Conservation (phyloP, 106 monocot genomes). For the Dioscorea alata region DNA sequence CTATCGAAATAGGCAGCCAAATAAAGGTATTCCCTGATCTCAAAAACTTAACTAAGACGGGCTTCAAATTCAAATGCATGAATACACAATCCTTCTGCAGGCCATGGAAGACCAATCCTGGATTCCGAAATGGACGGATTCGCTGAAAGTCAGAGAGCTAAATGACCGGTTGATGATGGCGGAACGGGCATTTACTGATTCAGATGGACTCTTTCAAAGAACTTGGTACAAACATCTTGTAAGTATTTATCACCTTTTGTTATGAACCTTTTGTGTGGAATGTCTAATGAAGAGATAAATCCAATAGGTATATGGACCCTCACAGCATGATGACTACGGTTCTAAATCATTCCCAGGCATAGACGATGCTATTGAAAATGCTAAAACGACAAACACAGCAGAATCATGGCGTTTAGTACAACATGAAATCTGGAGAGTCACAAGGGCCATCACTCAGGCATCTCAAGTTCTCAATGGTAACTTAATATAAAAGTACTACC, state of each 20-base stretch:
- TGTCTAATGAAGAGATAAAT: neutral
- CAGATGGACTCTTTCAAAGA: slow-evolving; percentile 47
- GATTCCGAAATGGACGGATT: slow-evolving; percentile 28
- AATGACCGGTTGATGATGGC: slow-evolving; percentile 79
- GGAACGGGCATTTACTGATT: slow-evolving; percentile 63
- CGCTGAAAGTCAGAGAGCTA: slow-evolving; percentile 40
- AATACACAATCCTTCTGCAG: slow-evolving; percentile 14
- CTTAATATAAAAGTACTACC: slow-evolving; percentile 22
- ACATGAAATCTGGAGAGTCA: slow-evolving; percentile 58
- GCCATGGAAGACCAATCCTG: slow-evolving; percentile 27
- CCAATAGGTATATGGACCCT: slow-evolving; percentile 60
- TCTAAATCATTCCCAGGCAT: slow-evolving; percentile 67
- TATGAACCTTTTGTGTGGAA: neutral
- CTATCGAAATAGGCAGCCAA: slow-evolving; percentile 34
- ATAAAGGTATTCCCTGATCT: slow-evolving; percentile 33
- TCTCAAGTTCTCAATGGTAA: slow-evolving; percentile 41
- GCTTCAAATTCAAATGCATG: neutral
- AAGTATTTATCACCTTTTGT: neutral
- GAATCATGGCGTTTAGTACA: slow-evolving; percentile 49
- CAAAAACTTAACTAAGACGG: neutral
- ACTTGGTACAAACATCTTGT: slow-evolving; percentile 84
- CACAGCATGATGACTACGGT: slow-evolving; percentile 48
- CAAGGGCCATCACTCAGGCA: slow-evolving; percentile 50
- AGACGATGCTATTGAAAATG: slow-evolving; percentile 41
- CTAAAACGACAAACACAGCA: slow-evolving; percentile 33